Evolutionary conservation across 495 filamentous ascomycete genomes (phyloP).

Genomic region (Parathielavia hyrcaniae): DNA sequence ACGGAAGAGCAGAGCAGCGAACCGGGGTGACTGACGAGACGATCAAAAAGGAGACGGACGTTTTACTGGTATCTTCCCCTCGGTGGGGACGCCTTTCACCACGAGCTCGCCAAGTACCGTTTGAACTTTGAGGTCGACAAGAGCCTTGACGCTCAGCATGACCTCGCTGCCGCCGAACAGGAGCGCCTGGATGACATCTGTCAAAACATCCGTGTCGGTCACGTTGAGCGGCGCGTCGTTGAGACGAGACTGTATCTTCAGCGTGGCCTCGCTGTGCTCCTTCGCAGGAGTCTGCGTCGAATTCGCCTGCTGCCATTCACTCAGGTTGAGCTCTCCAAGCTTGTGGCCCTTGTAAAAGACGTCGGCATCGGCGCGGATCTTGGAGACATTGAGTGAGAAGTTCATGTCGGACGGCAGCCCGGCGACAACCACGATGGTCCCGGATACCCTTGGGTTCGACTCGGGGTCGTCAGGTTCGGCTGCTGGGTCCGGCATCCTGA

Average conservation of each 20-base stretch:
- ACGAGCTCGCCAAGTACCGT: slow-evolving; percentile 73
- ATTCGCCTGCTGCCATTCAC: slow-evolving; percentile 77
- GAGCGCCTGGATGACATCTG: slow-evolving; percentile 65
- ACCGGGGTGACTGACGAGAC: slow-evolving; percentile 44
- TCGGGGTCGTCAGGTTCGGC: slow-evolving; percentile 70
- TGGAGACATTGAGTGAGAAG: slow-evolving; percentile 67
- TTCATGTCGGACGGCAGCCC: slow-evolving; percentile 78
- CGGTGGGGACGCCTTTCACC: slow-evolving; percentile 73
- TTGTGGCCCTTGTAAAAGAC: slow-evolving; percentile 68
- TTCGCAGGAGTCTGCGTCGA: slow-evolving; percentile 59
- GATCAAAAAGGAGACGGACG: slow-evolving; percentile 55
- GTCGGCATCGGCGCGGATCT: slow-evolving; percentile 67
- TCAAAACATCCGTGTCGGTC: slow-evolving; percentile 67
- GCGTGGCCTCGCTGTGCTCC: slow-evolving; percentile 46
- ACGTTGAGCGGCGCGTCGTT: slow-evolving; percentile 73
- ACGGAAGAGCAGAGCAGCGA: slow-evolving; percentile 12
- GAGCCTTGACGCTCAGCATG: slow-evolving; percentile 64
- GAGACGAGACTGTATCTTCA: slow-evolving; percentile 68
- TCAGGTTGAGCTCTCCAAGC: slow-evolving; percentile 69
- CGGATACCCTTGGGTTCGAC: slow-evolving; percentile 70
- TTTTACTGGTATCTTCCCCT: slow-evolving; percentile 82
- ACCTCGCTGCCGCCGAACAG: slow-evolving; percentile 63
- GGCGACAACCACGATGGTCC: slow-evolving; percentile 69
- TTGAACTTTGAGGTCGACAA: slow-evolving; percentile 72
- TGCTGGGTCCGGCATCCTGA: slow-evolving; percentile 70